phyloP scores from a whole-genome alignment of 2,329 filamentous ascomycete species.

The Ophiosphaerella narmari region DNA sequence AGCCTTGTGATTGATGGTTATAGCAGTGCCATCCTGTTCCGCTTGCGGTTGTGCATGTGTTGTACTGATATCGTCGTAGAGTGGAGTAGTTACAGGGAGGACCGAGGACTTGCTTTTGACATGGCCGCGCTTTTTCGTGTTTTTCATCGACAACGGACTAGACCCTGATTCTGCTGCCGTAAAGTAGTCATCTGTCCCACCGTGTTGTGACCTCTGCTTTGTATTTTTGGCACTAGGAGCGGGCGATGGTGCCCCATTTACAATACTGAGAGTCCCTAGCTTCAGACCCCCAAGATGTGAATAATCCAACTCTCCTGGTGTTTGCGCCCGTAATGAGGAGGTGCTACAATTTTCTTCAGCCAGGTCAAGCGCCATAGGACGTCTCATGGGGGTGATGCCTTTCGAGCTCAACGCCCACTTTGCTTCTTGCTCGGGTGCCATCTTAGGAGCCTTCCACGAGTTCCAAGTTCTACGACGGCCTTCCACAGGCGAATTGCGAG shows the following conservation, averaged over 20 bases:
- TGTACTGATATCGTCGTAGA: conserved; percentile 13
- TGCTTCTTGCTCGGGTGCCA: conserved; percentile 29
- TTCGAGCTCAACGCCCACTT: conserved; percentile 34
- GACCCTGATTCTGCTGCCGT: conserved; percentile 19
- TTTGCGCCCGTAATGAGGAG: conserved; percentile 36
- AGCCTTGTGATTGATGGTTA: conserved; percentile 25
- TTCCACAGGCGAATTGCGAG: conserved; percentile 38
- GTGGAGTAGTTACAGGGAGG: conserved; percentile 16
- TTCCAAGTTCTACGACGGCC: conserved; percentile 41
- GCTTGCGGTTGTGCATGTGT: too few species aligned
- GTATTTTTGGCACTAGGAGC: conserved; percentile 42
- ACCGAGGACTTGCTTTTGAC: conserved; percentile 35
- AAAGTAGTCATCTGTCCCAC: conserved; percentile 37
- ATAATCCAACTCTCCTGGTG: conserved; percentile 50
- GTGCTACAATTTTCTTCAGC: conserved; percentile 28
- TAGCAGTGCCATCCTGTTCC: conserved; percentile 9
- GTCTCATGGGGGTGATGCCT: conserved; percentile 25
- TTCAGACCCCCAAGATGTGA: conserved; percentile 49
- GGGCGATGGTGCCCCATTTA: conserved; percentile 54
- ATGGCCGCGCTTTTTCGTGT: conserved; percentile 24
- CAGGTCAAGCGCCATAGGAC: conserved; percentile 24
- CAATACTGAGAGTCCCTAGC: conserved; percentile 52
- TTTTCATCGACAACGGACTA: conserved; percentile 28
- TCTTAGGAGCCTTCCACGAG: conserved; percentile 34
- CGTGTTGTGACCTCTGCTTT: conserved; percentile 8